These are phyloP conservation scores for Diutina neorugosa DNA, from an alignment of 1,139 yeast species.

Conservation along the genomic window DNA sequence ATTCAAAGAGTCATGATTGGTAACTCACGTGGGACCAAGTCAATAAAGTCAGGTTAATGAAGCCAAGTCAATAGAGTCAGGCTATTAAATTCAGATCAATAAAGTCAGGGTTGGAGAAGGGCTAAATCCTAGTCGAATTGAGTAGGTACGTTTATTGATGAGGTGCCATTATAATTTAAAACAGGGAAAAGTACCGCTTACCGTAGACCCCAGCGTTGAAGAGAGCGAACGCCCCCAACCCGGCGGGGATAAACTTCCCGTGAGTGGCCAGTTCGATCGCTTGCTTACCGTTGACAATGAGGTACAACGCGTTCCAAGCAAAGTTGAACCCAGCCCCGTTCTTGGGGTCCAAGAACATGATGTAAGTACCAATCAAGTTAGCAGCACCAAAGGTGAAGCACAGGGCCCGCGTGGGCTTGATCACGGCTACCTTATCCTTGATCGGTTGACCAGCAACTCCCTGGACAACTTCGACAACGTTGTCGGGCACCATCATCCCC, in stretches of 20 bases:
- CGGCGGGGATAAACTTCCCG: conserved; percentile 46
- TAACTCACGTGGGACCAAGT: too few species aligned
- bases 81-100: too few species aligned
- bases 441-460: not conserved
- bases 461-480: not conserved
- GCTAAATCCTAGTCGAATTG: too few species aligned
- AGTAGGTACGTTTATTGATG: too few species aligned
- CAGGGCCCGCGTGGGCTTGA: conserved; percentile 25
- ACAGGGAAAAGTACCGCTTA: conserved; percentile 38
- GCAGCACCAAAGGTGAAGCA: conserved; percentile 17
- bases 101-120: too few species aligned
- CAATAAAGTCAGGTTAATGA: too few species aligned
- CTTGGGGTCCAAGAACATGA: conserved; percentile 27
- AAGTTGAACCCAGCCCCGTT: conserved; percentile 83
- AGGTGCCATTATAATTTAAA: too few species aligned
- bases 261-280: conserved; percentile 31
- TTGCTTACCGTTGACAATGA: conserved; percentile 61
- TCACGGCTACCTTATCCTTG: conserved; percentile 5
- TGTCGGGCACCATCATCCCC: not conserved
- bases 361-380: conserved; percentile 19
- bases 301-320: conserved; percentile 78
- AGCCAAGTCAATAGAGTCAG: too few species aligned
- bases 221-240: conserved; percentile 44
- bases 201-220: conserved; percentile 62
- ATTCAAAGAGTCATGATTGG: too few species aligned